Base-by-base conservation (phyloP, 192 early-diverging fungal species). In the Entomortierella chlamydospora region DNA sequence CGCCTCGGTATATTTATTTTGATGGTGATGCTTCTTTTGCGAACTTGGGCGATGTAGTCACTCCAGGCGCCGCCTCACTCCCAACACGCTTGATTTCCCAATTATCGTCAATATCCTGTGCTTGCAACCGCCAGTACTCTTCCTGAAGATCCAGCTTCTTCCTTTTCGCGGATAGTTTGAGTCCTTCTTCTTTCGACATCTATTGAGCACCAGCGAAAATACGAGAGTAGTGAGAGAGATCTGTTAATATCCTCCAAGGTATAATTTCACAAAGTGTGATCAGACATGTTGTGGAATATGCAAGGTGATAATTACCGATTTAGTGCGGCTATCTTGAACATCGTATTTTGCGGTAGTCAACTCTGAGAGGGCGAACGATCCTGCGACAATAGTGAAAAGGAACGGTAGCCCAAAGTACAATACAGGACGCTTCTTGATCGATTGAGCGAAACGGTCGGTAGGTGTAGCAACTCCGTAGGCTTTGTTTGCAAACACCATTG, bases 291-390 rank as follows among this genome's bases (percentile, higher is more conserved):
- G n/a, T n/a, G n/a, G n/a, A n/a, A n/a, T 37, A 10, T 37, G 4
- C 5, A 10, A 37, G 15, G 2, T 47, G 20, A 47, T 26, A 20
- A 28, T 70, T 72, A 88, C 87, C 63, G 69, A 47, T 60, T 86
- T 76, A 8, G 86, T 73, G 37, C 85, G 85, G 61, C 74, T 72
- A 71, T 93, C 92, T 42, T 91, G 87, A 43, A 91, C 85, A 73
- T 96, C 93, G 65, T 92, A 94, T 69, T 90, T 88, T 37, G 92
- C 93, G 62, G 94, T 85, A 15, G 93, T 91, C 25, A 94, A 77
- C 30, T 90, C 86, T 29, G 90, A 82, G 37, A 96, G 83, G 8
- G 87, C 89, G 81, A 90, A 90, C 11, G 93, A 90, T 50, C 90
- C 93, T 33, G 80, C 90, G 20, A 95, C 84, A 22, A 95, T 85